Conservation (phyloP, 2,329 filamentous ascomycete genomes). For the Lecanicillium sp. region DNA sequence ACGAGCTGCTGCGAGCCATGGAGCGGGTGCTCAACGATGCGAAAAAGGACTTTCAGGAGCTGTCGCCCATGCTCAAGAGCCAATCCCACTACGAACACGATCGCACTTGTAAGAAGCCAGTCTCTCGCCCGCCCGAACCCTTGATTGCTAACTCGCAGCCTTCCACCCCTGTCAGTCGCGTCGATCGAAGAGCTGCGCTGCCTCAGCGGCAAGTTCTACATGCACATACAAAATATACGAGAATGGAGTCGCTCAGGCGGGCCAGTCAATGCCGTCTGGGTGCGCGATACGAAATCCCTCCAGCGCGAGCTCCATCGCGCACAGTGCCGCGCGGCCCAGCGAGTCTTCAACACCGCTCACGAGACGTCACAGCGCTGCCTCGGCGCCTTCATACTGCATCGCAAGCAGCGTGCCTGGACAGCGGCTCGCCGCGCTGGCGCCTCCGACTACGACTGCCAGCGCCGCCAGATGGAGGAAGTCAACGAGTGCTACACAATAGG, state of each 20-base stretch:
- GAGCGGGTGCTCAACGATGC: constrained; percentile 53
- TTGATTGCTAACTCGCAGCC: constrained; percentile 16
- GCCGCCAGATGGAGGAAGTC: constrained; percentile 42
- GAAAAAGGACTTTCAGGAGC: constrained; percentile 54
- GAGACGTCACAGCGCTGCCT: constrained; percentile 45
- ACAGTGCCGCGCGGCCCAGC: constrained; percentile 51
- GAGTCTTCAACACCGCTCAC: constrained; percentile 48
- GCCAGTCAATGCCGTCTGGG: constrained; percentile 51
- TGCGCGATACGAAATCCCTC: constrained; percentile 44
- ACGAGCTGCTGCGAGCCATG: constrained; percentile 51
- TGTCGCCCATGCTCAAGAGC: constrained; percentile 49
- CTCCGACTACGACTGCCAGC: constrained; percentile 30
- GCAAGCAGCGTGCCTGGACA: constrained; percentile 38
- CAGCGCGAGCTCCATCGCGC: constrained; percentile 49
- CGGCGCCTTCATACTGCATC: constrained; percentile 49
- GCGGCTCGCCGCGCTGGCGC: constrained; percentile 14
- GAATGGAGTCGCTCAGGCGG: constrained; percentile 51
- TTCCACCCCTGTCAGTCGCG: constrained; percentile 33
- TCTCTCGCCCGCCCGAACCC: neutral
- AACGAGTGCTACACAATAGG: constrained; percentile 46
- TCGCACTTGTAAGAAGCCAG: constrained; percentile 46
- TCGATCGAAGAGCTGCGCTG: constrained; percentile 45
- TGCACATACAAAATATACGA: constrained; percentile 44
- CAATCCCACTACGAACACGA: constrained; percentile 54
- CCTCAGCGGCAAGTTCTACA: constrained; percentile 39